Base-by-base conservation (phyloP, 2,329 filamentous ascomycete genomes). In the Diplodia seriata region DNA sequence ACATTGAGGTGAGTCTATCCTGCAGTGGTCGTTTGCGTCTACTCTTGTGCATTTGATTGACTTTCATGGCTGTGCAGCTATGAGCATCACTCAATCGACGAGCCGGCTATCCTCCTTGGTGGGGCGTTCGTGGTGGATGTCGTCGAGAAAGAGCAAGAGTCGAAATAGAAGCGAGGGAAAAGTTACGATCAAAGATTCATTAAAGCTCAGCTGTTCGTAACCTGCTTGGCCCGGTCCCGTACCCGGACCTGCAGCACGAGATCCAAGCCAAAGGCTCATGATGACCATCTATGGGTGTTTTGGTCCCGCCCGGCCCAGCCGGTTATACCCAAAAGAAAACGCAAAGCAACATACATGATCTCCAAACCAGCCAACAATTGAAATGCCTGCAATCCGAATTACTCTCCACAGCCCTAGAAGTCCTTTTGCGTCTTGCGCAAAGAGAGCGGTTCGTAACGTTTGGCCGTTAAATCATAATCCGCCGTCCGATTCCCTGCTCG, bases 81-180 rank as follows among this genome's bases (percentile, higher is more conserved):
- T 71, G 83, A 85, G 71, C 83, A 85, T 73, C 77, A 82, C 67
- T 81, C 71, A 62, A 72, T 85, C 55, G 75, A 83, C 2, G 83
- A 85, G 75, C 83, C 83, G 54, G 83, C 83, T 6, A 85, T 85
- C 61, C 71, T 85, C 70, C 73, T 85, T 23, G 83, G 83, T 29
- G 83, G 83, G 65, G 82, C 81, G 3, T 85, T 85, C 71, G 82
- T 85, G 73, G 81, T 81, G 5, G 81, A 83, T 70, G 82, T 85
- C 73, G 81, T 81, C 4, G 81, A 83, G 72, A 78, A 79, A 54
- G 77, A 67, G 50, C 38, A 49, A 38, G 63, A 53, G 20, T n/a
- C 11, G 29, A 64, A 53, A 47, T 47, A 50, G 47, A 64, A 14
- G n/a, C 12, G 14, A 55, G 7, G 36, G 14, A 20, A 50, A n/a